phyloP scores from a whole-genome alignment of 2,329 filamentous ascomycete genomes.

The Fusarium pseudocircinatum region DNA sequence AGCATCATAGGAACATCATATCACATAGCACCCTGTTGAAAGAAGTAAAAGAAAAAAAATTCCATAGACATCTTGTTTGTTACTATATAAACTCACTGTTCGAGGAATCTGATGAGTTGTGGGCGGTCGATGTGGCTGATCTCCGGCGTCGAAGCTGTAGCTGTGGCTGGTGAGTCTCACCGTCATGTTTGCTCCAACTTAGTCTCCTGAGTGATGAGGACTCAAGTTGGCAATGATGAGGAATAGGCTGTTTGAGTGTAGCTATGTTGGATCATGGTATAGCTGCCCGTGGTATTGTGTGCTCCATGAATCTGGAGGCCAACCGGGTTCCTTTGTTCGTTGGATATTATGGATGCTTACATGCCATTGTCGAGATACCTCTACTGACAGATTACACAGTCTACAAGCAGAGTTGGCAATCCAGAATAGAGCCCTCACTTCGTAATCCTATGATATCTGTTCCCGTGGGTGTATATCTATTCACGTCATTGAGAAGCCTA shows the following conservation, averaged over 20 bases:
- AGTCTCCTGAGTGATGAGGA: background rate
- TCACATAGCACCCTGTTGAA: constrained; percentile 40
- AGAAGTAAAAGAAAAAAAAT: constrained; percentile 40
- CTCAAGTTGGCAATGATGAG: background rate
- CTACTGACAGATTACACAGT: background rate
- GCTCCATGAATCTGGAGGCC: background rate
- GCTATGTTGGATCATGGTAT: too few species aligned
- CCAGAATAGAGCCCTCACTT: background rate
- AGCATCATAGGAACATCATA: constrained; percentile 40
- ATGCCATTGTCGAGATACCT: background rate
- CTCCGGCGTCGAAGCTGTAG: background rate
- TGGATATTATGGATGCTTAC: background rate
- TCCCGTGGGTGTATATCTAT: background rate
- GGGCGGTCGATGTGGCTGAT: constrained; percentile 24
- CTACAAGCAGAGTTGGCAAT: background rate
- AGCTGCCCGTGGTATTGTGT: background rate
- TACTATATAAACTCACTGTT: background rate
- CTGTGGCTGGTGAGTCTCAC: constrained; percentile 17
- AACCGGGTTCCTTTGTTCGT: background rate
- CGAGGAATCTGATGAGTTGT: background rate
- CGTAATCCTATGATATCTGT: background rate
- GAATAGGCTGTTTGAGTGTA: background rate
- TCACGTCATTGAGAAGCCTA: background rate
- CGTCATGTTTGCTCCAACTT: background rate
- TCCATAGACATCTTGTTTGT: constrained; percentile 32